These are phyloP conservation scores for Scheffersomyces segobiensis DNA, from an alignment of 1,139 yeast genomes.

Conservation along the genomic window DNA sequence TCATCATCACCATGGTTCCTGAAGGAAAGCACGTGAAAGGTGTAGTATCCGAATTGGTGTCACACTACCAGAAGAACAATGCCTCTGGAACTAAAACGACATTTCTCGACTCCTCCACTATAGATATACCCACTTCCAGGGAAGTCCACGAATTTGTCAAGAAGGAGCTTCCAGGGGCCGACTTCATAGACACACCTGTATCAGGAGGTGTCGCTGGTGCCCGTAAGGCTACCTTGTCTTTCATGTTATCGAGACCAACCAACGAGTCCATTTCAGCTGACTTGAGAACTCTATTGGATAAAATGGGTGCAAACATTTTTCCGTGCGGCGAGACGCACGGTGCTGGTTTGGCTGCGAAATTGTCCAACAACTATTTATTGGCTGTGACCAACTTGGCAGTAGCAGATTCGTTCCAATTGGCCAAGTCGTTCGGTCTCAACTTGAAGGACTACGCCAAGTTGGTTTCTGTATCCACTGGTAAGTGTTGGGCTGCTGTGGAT, in stretches of 20 bases:
- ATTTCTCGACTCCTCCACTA: conserved; percentile 55
- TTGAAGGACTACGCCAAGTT: conserved; percentile 50
- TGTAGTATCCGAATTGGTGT: conserved; percentile 43
- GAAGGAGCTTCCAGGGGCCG: conserved; percentile 32
- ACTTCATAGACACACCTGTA: conserved; percentile 60
- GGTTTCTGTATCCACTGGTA: conserved; percentile 60
- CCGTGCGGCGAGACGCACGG: conserved; percentile 57
- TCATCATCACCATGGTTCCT: conserved; percentile 58
- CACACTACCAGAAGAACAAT: conserved; percentile 22
- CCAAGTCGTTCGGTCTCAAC: conserved; percentile 54
- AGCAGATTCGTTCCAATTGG: conserved; percentile 61
- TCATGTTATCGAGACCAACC: conserved; percentile 52
- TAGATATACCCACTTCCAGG: conserved; percentile 52
- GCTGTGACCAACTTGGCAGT: conserved; percentile 62
- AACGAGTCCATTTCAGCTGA: conserved; percentile 27
- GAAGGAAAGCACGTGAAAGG: conserved; percentile 55
- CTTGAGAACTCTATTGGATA: conserved; percentile 31
- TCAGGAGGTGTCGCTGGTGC: conserved; percentile 67
- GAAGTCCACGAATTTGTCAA: conserved; percentile 41
- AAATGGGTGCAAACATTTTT: conserved; percentile 56
- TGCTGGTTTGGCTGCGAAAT: conserved; percentile 59
- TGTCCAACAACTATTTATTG: conserved; percentile 57
- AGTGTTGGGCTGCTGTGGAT: conserved; percentile 61
- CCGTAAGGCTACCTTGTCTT: conserved; percentile 53
- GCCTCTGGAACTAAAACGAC: conserved; percentile 17